A percentile compares a stretch with the other conserved stretches of the same genome.
phyloP scores from a whole-genome alignment of 1,139 yeast species.

The Suhomyces anneliseae region DNA sequence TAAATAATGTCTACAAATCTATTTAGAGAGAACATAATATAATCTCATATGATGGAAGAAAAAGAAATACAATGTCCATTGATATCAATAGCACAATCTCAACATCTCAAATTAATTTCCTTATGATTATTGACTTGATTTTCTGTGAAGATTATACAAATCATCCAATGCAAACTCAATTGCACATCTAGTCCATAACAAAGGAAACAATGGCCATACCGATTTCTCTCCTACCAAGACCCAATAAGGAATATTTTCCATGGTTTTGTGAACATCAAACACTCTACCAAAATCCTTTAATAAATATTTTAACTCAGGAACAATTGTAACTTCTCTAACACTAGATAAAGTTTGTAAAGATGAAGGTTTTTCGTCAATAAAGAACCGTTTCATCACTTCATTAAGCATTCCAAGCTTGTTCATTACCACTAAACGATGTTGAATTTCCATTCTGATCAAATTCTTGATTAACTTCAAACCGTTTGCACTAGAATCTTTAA shows the following conservation, averaged over 20 bases:
- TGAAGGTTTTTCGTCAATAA: slow-evolving; percentile 86
- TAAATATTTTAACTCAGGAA: slow-evolving; percentile 77
- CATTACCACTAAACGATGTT: slow-evolving; percentile 78
- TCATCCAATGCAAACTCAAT: slow-evolving; percentile 89
- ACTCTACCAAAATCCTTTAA: slow-evolving; percentile 68
- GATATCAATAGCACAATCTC: no score
- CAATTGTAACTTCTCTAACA: slow-evolving; percentile 76
- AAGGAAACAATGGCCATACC: slow-evolving; percentile 89
- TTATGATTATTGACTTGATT: slow-evolving; percentile 18
- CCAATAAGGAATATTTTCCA: slow-evolving; percentile 86
- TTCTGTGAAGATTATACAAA: slow-evolving; percentile 55
- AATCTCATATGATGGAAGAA: background rate
- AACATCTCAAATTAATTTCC: background rate
- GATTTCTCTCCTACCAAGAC: slow-evolving; percentile 86
- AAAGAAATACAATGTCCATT: no score
- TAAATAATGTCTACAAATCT: no score
- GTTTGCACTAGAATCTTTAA: slow-evolving; percentile 33
- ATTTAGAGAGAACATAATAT: no score
- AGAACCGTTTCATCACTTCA: slow-evolving; percentile 67
- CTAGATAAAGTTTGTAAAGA: slow-evolving; percentile 56
- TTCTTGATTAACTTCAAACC: slow-evolving; percentile 37
- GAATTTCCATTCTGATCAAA: slow-evolving; percentile 60
- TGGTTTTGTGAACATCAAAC: slow-evolving; percentile 68
- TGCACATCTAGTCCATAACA: slow-evolving; percentile 84
- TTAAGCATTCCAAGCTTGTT: slow-evolving; percentile 78